Conservation (phyloP, 192 early-diverging fungal genomes). For the Lobosporangium transversale region DNA sequence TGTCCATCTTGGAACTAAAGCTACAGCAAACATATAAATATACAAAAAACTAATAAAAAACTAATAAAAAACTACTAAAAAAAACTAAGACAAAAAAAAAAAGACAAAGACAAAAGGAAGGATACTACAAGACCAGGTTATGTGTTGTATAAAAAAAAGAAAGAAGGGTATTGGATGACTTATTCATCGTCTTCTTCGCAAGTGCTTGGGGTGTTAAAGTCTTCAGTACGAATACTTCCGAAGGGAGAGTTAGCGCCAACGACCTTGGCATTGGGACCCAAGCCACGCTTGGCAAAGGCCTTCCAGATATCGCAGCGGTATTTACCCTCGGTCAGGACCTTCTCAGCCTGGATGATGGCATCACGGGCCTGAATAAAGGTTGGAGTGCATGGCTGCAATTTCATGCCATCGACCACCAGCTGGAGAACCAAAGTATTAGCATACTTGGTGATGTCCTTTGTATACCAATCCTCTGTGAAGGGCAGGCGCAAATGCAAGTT, state of each 20-base stretch:
- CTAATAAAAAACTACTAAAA: background rate
- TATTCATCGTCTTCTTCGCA: conserved; percentile 14
- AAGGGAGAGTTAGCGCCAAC: conserved; percentile 70
- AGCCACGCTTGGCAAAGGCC: conserved; percentile 90
- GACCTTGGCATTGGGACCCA: conserved; percentile 79
- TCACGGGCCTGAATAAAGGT: conserved; percentile 78
- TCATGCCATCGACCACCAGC: conserved; percentile 78
- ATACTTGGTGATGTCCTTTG: conserved; percentile 55
- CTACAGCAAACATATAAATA: background rate
- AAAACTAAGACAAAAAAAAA: too few species aligned
- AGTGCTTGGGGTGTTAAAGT: conserved; percentile 57
- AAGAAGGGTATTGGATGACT: conserved; percentile 1
- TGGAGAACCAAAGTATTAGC: conserved; percentile 79
- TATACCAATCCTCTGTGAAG: conserved; percentile 68
- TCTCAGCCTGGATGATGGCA: conserved; percentile 76
- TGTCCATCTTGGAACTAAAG: too few species aligned
- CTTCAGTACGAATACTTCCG: conserved; percentile 66
- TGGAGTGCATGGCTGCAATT: conserved; percentile 81
- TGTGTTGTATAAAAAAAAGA: background rate
- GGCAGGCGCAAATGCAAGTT: conserved; percentile 71
- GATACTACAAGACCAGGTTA: too few species aligned
- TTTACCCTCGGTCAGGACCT: conserved; percentile 70
- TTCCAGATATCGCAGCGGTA: conserved; percentile 78
- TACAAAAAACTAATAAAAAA: background rate
- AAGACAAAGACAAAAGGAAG: too few species aligned